A percentile compares a stretch with the other conserved stretches of the same genome.
These are phyloP conservation scores for Geotrichum carabidarum DNA, from an alignment of 1,139 yeast species.

Conservation along the genomic window DNA sequence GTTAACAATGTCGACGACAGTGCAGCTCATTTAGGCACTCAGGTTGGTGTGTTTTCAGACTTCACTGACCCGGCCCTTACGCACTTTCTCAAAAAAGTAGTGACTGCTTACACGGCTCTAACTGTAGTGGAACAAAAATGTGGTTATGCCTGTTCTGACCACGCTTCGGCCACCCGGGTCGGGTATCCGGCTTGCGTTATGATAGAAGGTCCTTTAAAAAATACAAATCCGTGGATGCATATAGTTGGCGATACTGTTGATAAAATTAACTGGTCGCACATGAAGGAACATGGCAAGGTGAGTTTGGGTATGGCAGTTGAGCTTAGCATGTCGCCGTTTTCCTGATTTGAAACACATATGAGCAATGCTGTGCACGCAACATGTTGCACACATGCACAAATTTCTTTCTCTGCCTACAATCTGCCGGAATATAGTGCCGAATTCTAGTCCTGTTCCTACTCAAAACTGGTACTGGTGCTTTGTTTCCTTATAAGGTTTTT, in stretches of 20 bases:
- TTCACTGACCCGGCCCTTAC: slow-evolving; percentile 56
- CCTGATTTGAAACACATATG: not conserved
- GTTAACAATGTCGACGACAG: slow-evolving; percentile 50
- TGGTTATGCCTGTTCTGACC: slow-evolving; percentile 93
- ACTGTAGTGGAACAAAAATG: slow-evolving; percentile 71
- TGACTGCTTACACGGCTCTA: slow-evolving; percentile 35
- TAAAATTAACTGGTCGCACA: slow-evolving; percentile 67
- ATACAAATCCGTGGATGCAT: slow-evolving; percentile 67
- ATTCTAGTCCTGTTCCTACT: too few relatives aligned
- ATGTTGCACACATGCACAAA: too few relatives aligned
- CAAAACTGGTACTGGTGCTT: too few relatives aligned
- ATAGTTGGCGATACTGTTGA: slow-evolving; percentile 76
- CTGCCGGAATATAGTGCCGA: too few relatives aligned
- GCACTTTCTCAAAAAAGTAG: slow-evolving; percentile 45
- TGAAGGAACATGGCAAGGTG: slow-evolving; percentile 71
- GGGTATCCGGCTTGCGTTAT: slow-evolving; percentile 84
- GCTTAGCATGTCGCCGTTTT: slow-evolving; percentile 34
- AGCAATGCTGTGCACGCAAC: too few relatives aligned
- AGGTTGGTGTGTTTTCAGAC: slow-evolving; percentile 68
- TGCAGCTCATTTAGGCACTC: slow-evolving; percentile 60
- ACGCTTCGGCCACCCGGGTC: slow-evolving; percentile 73
- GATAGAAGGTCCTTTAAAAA: slow-evolving; percentile 65
- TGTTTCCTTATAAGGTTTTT: too few relatives aligned
- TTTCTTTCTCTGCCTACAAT: too few relatives aligned
- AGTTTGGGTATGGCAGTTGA: slow-evolving; percentile 68